phyloP scores from a whole-genome alignment of 169 alveolate genomes.

The Fabrea salina region DNA sequence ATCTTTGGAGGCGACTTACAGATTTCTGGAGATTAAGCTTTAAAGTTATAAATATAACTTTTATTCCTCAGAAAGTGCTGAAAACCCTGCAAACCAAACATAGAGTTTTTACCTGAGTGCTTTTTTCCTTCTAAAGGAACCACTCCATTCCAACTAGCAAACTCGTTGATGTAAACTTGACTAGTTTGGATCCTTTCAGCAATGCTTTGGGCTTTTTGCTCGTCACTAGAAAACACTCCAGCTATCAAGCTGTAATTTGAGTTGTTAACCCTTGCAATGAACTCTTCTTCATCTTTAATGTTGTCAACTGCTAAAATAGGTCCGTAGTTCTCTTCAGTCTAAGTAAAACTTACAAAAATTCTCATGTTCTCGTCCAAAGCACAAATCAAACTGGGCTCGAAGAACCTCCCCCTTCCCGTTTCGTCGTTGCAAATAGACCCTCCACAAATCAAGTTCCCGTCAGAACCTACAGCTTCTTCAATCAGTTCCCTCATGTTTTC shows the following conservation, averaged over 20 bases:
- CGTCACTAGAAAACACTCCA: neutral
- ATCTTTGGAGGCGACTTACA: constrained; percentile 3
- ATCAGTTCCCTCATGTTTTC: neutral
- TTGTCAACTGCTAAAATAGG: neutral
- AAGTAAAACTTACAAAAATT: neutral
- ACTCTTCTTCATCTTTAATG: constrained; percentile 18
- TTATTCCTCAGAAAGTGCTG: too few relatives aligned
- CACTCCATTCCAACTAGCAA: neutral
- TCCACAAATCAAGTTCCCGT: neutral
- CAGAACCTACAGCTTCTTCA: neutral
- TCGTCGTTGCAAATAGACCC: neutral
- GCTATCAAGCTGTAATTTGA: neutral
- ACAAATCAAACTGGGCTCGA: constrained; percentile 2
- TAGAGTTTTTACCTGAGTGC: neutral
- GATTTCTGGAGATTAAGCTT: too few relatives aligned
- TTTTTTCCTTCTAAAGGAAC: neutral
- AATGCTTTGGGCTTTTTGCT: neutral
- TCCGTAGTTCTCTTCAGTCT: constrained; percentile 4
- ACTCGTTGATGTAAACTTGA: neutral
- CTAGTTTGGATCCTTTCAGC: neutral
- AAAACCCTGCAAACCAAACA: neutral
- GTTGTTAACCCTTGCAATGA: neutral
- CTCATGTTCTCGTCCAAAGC: neutral
- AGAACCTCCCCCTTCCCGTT: constrained; percentile 28
- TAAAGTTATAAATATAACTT: too few relatives aligned